These are phyloP conservation scores for Amborella trichopoda DNA, from an alignment of 164 flowering plant species.

Conservation along the genomic window DNA sequence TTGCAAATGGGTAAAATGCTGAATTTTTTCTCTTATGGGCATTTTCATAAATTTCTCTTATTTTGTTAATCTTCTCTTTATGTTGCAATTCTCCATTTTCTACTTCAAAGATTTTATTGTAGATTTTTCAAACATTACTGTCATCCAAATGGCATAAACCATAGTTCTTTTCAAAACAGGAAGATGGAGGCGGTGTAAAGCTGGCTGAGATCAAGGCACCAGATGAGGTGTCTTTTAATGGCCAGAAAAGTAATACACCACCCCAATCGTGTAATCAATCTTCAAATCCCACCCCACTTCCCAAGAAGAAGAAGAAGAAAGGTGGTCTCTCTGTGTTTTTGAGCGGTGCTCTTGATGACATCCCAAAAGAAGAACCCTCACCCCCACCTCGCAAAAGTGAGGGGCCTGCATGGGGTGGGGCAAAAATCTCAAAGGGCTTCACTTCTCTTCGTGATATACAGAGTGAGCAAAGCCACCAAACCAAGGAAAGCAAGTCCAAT, in stretches of 20 bases:
- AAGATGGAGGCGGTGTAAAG: too few relatives aligned
- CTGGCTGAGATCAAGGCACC: too few relatives aligned
- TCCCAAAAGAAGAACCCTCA: slow-evolving; percentile 32
- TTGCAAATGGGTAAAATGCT: too few relatives aligned
- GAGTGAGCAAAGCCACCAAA: slow-evolving; percentile 69
- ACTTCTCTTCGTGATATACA: slow-evolving; percentile 82
- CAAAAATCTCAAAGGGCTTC: slow-evolving; percentile 38
- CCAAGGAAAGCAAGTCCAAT: slow-evolving; percentile 14
- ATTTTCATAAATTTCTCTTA: too few relatives aligned
- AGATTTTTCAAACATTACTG: too few relatives aligned
- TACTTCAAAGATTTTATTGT: too few relatives aligned
- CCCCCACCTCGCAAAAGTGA: slow-evolving; percentile 56
- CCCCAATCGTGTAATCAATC: slow-evolving; percentile 11
- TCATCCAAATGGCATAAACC: too few relatives aligned
- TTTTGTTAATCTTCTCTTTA: too few relatives aligned
- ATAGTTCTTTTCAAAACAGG: too few relatives aligned
- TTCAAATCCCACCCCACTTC: slow-evolving; percentile 13
- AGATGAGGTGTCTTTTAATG: slow-evolving; percentile 13
- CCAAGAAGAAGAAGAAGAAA: slow-evolving; percentile 81
- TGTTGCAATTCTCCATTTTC: too few relatives aligned
- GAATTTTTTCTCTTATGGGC: too few relatives aligned
- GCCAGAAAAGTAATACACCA: slow-evolving; percentile 14
- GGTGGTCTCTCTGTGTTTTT: slow-evolving; percentile 97
- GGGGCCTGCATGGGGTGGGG: slow-evolving; percentile 98
- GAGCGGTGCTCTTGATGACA: slow-evolving; percentile 91